Conservation (phyloP, 805 yeast genomes). For the Wickerhamiella kurtzmanii region DNA sequence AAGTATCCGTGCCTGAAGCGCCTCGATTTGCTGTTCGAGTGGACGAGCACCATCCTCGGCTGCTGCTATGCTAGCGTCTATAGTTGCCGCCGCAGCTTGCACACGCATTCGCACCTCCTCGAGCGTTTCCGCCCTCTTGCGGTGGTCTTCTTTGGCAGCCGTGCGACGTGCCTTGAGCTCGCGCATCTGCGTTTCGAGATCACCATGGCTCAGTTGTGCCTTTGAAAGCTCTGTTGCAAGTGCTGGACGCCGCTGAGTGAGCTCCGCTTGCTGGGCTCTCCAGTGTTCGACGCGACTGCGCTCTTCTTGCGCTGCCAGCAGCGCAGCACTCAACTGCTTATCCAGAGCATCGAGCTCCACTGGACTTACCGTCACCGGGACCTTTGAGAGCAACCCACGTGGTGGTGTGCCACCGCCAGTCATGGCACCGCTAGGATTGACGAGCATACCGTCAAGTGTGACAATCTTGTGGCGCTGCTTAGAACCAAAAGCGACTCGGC, state of each 20-base stretch:
- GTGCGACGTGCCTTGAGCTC: slow-evolving; percentile 45
- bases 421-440: slow-evolving; percentile 89
- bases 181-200: slow-evolving; percentile 25
- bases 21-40: slow-evolving; percentile 42
- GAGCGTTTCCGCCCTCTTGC: slow-evolving; percentile 50
- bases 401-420: slow-evolving; percentile 80
- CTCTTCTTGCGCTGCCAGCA: slow-evolving; percentile 11
- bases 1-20: slow-evolving; percentile 64
- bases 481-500: slow-evolving; percentile 71
- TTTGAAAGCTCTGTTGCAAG: slow-evolving; percentile 44
- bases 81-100: not conserved
- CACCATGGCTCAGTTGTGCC: slow-evolving; percentile 42
- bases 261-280: slow-evolving; percentile 37
- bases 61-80: slow-evolving; percentile 27
- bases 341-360: slow-evolving; percentile 15
- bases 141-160: slow-evolving; percentile 49
- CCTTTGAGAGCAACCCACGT: slow-evolving; percentile 55
- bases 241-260: slow-evolving; percentile 40
- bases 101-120: slow-evolving; percentile 13
- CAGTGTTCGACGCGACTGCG: slow-evolving; percentile 33
- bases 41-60: slow-evolving; percentile 39
- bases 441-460: slow-evolving; percentile 79
- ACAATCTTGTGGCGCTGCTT: slow-evolving; percentile 70
- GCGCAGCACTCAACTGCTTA: slow-evolving; percentile 6
- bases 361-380: slow-evolving; percentile 3